These are phyloP conservation scores for Aphanocladium album DNA, from an alignment of 2,329 filamentous ascomycete species.

Conservation along the genomic window DNA sequence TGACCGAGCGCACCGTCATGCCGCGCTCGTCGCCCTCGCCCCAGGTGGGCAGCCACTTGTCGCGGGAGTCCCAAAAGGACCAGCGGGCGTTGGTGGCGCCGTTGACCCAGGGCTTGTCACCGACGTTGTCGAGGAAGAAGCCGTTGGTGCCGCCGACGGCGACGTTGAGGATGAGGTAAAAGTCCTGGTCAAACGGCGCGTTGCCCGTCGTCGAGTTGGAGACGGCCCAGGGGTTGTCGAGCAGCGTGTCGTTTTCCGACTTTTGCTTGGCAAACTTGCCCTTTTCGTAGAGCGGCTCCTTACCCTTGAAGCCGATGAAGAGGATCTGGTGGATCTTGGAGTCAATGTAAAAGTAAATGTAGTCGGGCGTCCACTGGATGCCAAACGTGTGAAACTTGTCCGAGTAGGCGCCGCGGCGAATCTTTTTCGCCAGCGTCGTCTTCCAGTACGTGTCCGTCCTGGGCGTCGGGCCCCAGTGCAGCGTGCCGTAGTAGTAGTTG, in stretches of 20 bases:
- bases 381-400: slow-evolving; percentile 46
- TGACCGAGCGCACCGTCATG: slow-evolving; percentile 42
- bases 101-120: slow-evolving; percentile 44
- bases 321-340: slow-evolving; percentile 35
- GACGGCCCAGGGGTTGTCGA: slow-evolving; percentile 40
- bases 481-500: slow-evolving; percentile 36
- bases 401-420: slow-evolving; percentile 35
- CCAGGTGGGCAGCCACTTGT: slow-evolving; percentile 45
- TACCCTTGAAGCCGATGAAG: slow-evolving; percentile 30
- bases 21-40: slow-evolving; percentile 35
- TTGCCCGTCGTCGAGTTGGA: slow-evolving; percentile 33
- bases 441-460: slow-evolving; percentile 29
- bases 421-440: slow-evolving; percentile 27
- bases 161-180: slow-evolving; percentile 48
- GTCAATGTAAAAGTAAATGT: slow-evolving; percentile 50
- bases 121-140: slow-evolving; percentile 41
- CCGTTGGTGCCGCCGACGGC: slow-evolving; percentile 45
- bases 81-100: slow-evolving; percentile 31
- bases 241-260: slow-evolving; percentile 36
- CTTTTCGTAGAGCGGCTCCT: slow-evolving; percentile 33
- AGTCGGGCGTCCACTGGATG: slow-evolving; percentile 47
- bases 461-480: slow-evolving; percentile 41
- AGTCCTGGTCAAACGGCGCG: slow-evolving; percentile 47
- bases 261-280: slow-evolving; percentile 35
- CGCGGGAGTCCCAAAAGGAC: slow-evolving; percentile 38